Evolutionary conservation across 2,329 filamentous ascomycete genomes (phyloP), one percentile per base, ranked within the genome.

Genomic region (Aspergillus hortae): DNA sequence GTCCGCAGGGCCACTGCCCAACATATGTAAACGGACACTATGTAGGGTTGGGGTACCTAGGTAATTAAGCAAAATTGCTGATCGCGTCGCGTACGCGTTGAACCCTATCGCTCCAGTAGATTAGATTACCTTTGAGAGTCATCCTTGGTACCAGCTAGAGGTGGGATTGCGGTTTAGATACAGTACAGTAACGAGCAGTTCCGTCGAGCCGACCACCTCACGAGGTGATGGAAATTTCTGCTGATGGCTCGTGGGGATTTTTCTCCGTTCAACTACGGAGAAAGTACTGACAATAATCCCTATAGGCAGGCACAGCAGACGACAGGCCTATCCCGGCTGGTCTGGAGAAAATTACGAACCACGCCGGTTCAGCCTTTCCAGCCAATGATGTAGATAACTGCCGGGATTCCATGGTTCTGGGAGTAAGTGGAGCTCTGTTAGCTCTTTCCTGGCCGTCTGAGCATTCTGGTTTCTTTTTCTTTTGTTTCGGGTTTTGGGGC

Each of bases 61-160:
- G 23, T 23, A 42, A 15, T 23, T 17, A 23, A 23, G 40, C 40
- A 42, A 25, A 23, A 35, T 15, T n/a, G 35, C 58, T 62, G 46
- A 55, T 57, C 46, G 46, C 42, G 46, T 50, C 60, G 54, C 54
- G 57, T 56, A 53, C 56, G 56, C 52, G 57, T 53, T 23, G 33
- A 30, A 30, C 27, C 27, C 27, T 30, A 30, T 30, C 27, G 27
- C 27, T 30, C 27, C 7, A 11, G 7, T 30, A 30, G 27, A 30
- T 30, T 30, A 30, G 27, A 30, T 30, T 30, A 30, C 27, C 27
- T 30, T 30, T 30, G 27, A 30, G 27, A 10, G 27, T 30, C 27
- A 30, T 10, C 27, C 27, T 30, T 30, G 27, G 27, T 30, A 30
- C 27, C 27, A 30, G 27, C 6, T 30, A 30, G 3, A 19, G 19